Evolutionary conservation across 805 yeast species (phyloP).

Genomic region (Wickerhamomyces canadensis): DNA sequence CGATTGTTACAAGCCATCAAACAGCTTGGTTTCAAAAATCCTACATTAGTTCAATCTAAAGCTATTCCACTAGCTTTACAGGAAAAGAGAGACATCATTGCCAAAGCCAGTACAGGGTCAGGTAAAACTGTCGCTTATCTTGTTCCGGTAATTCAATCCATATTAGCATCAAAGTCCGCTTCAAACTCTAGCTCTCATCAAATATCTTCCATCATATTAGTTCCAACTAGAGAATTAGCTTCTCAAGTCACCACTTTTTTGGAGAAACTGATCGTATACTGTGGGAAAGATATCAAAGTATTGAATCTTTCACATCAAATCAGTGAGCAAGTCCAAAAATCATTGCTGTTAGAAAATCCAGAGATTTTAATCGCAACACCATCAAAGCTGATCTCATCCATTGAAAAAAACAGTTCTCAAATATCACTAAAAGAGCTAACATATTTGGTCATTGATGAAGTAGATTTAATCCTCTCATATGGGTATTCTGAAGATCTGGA

Average conservation of each 20-base stretch:
- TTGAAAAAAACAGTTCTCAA: constrained; percentile 42
- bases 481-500: constrained; percentile 86
- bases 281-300: constrained; percentile 57
- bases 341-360: constrained; percentile 69
- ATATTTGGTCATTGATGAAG: constrained; percentile 88
- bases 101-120: constrained; percentile 92
- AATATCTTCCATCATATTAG: constrained; percentile 53
- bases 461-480: constrained; percentile 82
- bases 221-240: constrained; percentile 90
- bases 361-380: constrained; percentile 87
- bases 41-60: constrained; percentile 85
- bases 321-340: constrained; percentile 63
- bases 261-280: constrained; percentile 60
- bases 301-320: constrained; percentile 61
- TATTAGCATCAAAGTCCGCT: constrained; percentile 41
- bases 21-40: constrained; percentile 72
- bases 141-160: constrained; percentile 78
- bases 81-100: constrained; percentile 87
- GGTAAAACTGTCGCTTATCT: constrained; percentile 93
- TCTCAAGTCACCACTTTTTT: constrained; percentile 75
- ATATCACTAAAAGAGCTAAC: constrained; percentile 52
- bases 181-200: constrained; percentile 22
- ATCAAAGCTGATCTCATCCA: constrained; percentile 53
- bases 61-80: constrained; percentile 90
- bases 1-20: constrained; percentile 80